Evolutionary conservation across 2,329 filamentous ascomycete species (phyloP), one percentile per base, ranked within the genome.

Genomic region (Mariannaea elegans): DNA sequence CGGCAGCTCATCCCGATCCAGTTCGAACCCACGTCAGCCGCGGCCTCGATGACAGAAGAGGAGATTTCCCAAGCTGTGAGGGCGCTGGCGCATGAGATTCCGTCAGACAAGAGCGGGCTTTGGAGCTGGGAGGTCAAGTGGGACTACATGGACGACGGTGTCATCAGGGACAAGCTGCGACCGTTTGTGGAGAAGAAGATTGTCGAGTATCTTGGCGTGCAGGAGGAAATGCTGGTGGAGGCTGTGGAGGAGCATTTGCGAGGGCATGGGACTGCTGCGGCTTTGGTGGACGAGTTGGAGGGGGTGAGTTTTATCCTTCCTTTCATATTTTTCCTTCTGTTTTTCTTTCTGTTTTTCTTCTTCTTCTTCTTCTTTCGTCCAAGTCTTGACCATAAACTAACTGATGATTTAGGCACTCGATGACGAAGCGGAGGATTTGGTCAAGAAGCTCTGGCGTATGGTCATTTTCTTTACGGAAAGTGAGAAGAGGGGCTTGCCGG

Each of bases 181-280:
- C 94, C 94, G 27, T 99, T 97, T 79, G 92, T 98, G 56, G 93
- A 97, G 81, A 97, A 97, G 85, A 99, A 98, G 84, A 92, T 98
- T 68, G 90, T 99, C 61, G 95, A 99, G 77, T 96, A 95, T 70
- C 85, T 99, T 47, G 96, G 96, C 60, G 91, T 99, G 58, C 93
- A 98, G 78, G 95, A 99, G 76, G 92, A 98, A 78, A 89, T 97
- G 80, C 82, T 99, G 46, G 93, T 99, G 29, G 94, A 97, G 73
- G 90, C 95, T 41, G 93, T 98, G 36, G 90, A 97, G 73, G 90
- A 93, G 71, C 93, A 97, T 76, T 80, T 99, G 63, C 86, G 90
- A 65, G 89, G 88, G 69, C 88, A 90, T 68, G 89, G 88, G 23
- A 85, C 84, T 63, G 92, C 95, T n/a, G 84, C 88, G 61, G 91